Conservation (phyloP, 306 rosid genomes). For the Quillaja saponaria region DNA sequence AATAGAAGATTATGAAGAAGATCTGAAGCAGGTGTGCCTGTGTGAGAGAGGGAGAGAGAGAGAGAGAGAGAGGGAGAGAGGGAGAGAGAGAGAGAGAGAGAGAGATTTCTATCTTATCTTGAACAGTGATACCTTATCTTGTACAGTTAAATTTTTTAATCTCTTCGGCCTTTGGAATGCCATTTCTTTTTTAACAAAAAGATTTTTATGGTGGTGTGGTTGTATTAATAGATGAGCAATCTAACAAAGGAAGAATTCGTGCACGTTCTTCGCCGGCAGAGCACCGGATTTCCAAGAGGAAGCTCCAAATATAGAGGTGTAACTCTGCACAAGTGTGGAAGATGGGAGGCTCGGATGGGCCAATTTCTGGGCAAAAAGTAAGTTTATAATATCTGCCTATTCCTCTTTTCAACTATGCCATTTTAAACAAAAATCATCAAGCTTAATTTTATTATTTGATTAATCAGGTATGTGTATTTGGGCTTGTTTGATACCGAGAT, state of each 20-base stretch:
- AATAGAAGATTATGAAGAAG: slow-evolving; percentile 89
- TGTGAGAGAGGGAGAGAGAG: neutral
- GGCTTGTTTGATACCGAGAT: slow-evolving; percentile 93
- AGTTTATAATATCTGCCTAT: neutral
- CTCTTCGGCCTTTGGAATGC: no score
- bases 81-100: neutral
- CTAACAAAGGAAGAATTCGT: slow-evolving; percentile 94
- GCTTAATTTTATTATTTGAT: slow-evolving; percentile 31
- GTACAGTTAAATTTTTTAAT: neutral
- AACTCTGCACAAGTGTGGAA: slow-evolving; percentile 96
- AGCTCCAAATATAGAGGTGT: slow-evolving; percentile 99
- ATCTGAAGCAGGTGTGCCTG: slow-evolving; percentile 77
- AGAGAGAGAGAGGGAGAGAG: neutral
- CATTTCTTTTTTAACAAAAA: neutral
- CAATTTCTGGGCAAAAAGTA: slow-evolving; percentile 99
- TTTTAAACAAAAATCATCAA: slow-evolving; percentile 17
- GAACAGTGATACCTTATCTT: slow-evolving; percentile 38
- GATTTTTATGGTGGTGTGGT: slow-evolving; percentile 11
- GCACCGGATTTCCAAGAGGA: slow-evolving; percentile 98
- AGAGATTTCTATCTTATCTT: slow-evolving; percentile 26
- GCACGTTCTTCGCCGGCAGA: slow-evolving; percentile 99
- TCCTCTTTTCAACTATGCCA: neutral
- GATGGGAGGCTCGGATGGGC: slow-evolving; percentile 99
- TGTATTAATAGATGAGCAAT: slow-evolving; percentile 74
- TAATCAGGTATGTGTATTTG: slow-evolving; percentile 81